These are phyloP conservation scores for Tricholoma sp. DNA, from an alignment of 768 basidiomycete genomes.

Conservation along the genomic window DNA sequence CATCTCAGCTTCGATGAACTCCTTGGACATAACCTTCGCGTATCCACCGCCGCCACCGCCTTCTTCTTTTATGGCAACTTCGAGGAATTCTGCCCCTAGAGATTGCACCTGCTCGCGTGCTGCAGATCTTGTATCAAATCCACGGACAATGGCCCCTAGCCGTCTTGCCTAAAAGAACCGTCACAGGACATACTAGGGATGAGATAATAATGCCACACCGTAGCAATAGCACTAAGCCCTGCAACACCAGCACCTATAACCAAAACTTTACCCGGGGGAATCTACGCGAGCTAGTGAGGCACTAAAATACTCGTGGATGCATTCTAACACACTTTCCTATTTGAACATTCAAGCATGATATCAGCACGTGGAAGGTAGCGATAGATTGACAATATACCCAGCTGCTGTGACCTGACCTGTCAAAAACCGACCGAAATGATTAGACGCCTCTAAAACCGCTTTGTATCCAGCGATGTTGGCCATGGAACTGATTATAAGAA, in stretches of 20 bases:
- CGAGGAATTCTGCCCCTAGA: constrained; percentile 86
- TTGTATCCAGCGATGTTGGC: constrained; percentile 94
- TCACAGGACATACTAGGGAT: background rate
- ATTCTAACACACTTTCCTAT: constrained; percentile 27
- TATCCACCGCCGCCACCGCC: constrained; percentile 82
- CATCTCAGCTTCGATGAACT: constrained; percentile 87
- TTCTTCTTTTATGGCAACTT: constrained; percentile 75
- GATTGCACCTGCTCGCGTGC: constrained; percentile 89
- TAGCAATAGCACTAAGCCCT: constrained; percentile 83
- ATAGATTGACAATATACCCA: constrained; percentile 46
- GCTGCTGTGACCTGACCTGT: constrained; percentile 91
- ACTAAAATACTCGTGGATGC: background rate
- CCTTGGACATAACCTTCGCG: constrained; percentile 87
- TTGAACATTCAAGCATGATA: background rate
- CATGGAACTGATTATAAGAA: constrained; percentile 62
- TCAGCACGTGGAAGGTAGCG: background rate
- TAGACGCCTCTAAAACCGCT: constrained; percentile 86
- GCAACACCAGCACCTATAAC: constrained; percentile 89
- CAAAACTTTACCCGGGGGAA: constrained; percentile 81
- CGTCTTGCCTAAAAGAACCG: constrained; percentile 53
- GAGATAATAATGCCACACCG: constrained; percentile 36
- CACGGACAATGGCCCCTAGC: constrained; percentile 83
- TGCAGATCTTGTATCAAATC: constrained; percentile 81
- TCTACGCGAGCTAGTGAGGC: constrained; percentile 35
- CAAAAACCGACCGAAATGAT: constrained; percentile 83